Base-by-base conservation (phyloP, 2,329 filamentous ascomycete genomes). In the Fusarium tuaranense region DNA sequence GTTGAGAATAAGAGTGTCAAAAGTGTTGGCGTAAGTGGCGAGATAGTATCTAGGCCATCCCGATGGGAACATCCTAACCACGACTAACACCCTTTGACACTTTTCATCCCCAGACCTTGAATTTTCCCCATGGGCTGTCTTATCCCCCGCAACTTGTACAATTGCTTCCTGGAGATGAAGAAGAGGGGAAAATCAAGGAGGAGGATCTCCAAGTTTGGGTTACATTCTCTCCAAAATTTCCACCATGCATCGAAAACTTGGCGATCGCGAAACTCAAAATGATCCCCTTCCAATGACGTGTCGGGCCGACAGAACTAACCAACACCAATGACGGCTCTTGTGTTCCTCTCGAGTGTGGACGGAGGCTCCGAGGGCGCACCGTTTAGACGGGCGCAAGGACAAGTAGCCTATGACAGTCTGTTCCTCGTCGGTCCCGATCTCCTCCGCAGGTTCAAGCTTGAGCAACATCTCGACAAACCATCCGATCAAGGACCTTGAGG, bases 61-160 rank as follows among this genome's bases (percentile, higher is more conserved):
- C 59, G 39, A 41, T 32, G 22, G 36, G 8, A 27, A 6, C 55
- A 58, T 34, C 30, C 27, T 34, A 20, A 34, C 51, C 27, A 7
- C 27, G 7, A 25, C 39, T 20, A 46, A 46, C 30, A 36, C 27
- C 14, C 25, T 69, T 67, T 32, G 44, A 25, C 44, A 30, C 48
- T 63, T 48, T 63, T 39, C 48, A 57, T 41, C 44, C 32, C 44
- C 36, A 32, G 38, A 18, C 16, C 22, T 27, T 39, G 55, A 12
- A 8, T 14, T n/a, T 16, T 46, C 30, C 62, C 70, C 57, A 71
- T 57, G 64, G 64, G 51, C 27, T 18, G 25, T 30, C 48, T 53
- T 18, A 57, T 65, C 13, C 71, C 71, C 68, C 71, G 71, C 71
- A 71, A 55, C 22, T 27, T 67, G 59, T 25, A 25, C 7, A 7